A percentile compares a stretch with the other conserved stretches of the same genome.
These are phyloP conservation scores for Colletotrichum sojae DNA, from an alignment of 2,329 filamentous ascomycete species.

Conservation along the genomic window DNA sequence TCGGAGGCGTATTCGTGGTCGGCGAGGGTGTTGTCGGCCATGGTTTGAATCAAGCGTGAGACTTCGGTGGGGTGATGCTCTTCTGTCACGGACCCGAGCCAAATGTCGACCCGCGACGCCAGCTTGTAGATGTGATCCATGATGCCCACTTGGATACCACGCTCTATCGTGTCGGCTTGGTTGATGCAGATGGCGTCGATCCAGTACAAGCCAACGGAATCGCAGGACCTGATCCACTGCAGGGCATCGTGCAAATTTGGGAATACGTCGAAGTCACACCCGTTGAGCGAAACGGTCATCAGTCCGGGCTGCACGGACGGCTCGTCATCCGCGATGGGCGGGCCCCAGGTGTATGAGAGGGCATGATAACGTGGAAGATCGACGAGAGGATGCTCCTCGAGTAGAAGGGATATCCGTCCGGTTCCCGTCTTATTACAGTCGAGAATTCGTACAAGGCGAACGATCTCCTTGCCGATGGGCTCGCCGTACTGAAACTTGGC, in stretches of 20 bases:
- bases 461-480: constrained; percentile 11
- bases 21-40: constrained; percentile 19
- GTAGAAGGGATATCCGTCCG: constrained; percentile 3
- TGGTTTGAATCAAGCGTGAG: constrained; percentile 3
- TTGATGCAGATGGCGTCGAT: constrained; percentile 42
- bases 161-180: constrained; percentile 31
- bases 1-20: neutral
- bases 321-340: constrained; percentile 4
- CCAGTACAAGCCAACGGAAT: constrained; percentile 27
- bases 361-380: constrained; percentile 21
- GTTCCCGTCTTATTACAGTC: neutral
- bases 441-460: constrained; percentile 26
- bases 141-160: constrained; percentile 36
- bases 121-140: constrained; percentile 42
- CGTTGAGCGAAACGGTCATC: constrained; percentile 6
- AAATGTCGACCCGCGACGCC: constrained; percentile 39
- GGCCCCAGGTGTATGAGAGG: constrained; percentile 34
- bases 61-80: constrained; percentile 25
- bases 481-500: constrained; percentile 13
- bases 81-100: constrained; percentile 33
- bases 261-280: neutral
- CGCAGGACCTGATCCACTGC: constrained; percentile 24
- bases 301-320: neutral
- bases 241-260: constrained; percentile 25
- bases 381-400: constrained; percentile 24